Evolutionary conservation across 768 basidiomycete species (phyloP).

Genomic region (Tephrocybe sp.): DNA sequence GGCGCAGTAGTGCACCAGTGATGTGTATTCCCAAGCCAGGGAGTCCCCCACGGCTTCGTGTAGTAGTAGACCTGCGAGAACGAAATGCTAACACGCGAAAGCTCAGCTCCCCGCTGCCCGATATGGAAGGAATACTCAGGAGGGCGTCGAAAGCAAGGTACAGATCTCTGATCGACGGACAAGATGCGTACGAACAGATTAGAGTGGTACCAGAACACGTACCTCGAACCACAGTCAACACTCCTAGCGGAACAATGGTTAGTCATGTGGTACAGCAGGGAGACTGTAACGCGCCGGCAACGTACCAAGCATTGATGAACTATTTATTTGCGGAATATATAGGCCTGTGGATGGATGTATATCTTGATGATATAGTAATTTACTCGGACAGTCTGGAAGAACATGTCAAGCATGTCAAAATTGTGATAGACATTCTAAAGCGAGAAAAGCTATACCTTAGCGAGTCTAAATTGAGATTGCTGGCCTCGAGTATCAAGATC

Average conservation of each 20-base stretch:
- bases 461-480: neutral
- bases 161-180: neutral
- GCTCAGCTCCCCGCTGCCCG: constrained; percentile 5
- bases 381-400: neutral
- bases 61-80: neutral
- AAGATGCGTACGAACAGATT: constrained; percentile 12
- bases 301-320: constrained; percentile 5
- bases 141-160: neutral
- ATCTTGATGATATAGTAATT: neutral
- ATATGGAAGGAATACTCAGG: neutral
- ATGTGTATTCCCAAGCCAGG: constrained; percentile 7
- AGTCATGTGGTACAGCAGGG: constrained; percentile 1
- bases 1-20: constrained; percentile 35
- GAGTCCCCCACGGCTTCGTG: neutral
- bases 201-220: constrained; percentile 5
- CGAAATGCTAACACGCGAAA: constrained; percentile 6
- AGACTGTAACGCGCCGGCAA: neutral
- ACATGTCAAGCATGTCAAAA: neutral
- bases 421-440: neutral
- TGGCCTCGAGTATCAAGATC: neutral
- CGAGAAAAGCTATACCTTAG: neutral
- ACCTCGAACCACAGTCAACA: neutral
- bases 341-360: neutral
- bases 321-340: constrained; percentile 7
- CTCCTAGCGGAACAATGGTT: constrained; percentile 8